phyloP scores from a whole-genome alignment of 352 stramenopile species.

The Elongisporangium prolatum region DNA sequence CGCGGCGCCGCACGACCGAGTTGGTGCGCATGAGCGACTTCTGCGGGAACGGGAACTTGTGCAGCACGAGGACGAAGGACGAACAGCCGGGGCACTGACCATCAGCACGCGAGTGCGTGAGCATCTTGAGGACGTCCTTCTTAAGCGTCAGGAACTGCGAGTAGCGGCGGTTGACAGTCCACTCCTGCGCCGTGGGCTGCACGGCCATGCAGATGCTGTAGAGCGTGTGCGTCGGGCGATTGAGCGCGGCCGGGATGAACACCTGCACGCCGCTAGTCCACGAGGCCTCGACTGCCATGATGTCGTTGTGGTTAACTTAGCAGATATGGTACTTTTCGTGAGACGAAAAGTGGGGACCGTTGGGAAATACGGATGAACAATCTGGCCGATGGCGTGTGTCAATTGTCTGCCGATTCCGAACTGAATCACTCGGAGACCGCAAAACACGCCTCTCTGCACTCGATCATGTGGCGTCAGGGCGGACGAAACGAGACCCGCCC shows the following conservation, averaged over 20 bases:
- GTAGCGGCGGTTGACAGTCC: slow-evolving; percentile 83
- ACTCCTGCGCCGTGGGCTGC: slow-evolving; percentile 73
- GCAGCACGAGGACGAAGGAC: slow-evolving; percentile 56
- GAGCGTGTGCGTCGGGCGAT: slow-evolving; percentile 76
- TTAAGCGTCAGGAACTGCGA: slow-evolving; percentile 82
- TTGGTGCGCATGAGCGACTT: slow-evolving; percentile 73
- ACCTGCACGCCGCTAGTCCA: slow-evolving; percentile 53
- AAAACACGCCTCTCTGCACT: neutral
- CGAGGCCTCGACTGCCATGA: slow-evolving; percentile 3
- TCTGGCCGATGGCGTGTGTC: neutral
- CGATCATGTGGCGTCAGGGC: neutral
- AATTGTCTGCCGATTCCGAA: neutral
- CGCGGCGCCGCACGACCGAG: slow-evolving; percentile 58
- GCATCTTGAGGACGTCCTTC: slow-evolving; percentile 56
- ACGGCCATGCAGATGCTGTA: slow-evolving; percentile 83
- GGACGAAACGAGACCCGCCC: neutral
- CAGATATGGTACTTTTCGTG: neutral
- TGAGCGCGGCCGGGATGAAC: slow-evolving; percentile 79
- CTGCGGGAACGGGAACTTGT: slow-evolving; percentile 57
- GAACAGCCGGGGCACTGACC: slow-evolving; percentile 49
- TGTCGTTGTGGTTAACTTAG: slow-evolving; percentile 1
- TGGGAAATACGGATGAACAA: neutral
- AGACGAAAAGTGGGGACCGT: neutral
- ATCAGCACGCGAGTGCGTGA: slow-evolving; percentile 16
- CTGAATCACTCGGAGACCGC: too few relatives aligned